Evolutionary conservation across 2,329 filamentous ascomycete species (phyloP), one percentile per base, ranked within the genome.

Genomic region (Verticillium zaregamsianum): DNA sequence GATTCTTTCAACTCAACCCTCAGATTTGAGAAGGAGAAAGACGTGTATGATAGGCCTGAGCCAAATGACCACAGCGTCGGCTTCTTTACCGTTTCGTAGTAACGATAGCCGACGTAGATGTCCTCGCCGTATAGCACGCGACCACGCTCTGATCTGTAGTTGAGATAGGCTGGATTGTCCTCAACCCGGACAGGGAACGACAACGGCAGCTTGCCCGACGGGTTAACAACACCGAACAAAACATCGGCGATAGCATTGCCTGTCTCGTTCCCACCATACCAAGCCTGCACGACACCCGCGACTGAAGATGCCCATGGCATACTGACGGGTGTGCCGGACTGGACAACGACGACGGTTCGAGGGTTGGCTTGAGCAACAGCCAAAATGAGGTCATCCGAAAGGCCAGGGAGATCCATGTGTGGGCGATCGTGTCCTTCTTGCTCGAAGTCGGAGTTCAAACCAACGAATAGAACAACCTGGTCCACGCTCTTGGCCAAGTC

Each of bases 1-100:
- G 83, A 88, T 0, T 87, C 79, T 0, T 80, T 73, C 35, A 90
- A 82, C 80, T 87, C 93, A 0, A 93, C 67, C 0, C 66, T 64
- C 1, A 86, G 68, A 1, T 66, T 65, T 1, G 75, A 75, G 67
- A 86, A 87, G 0, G 74, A 66, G 62, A 86, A 88, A 0, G 74
- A 74, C 0, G 83, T 85, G 66, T 87, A 86, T n/a, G 77, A 80
- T 33, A 86, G 69, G 0, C 84, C 85, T 31, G n/a, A 58, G 23
- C 57, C 62, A 23, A 62, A 64, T 2, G 62, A 40, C 14, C 62
- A 64, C 28, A 59, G 20, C 5, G 57, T 23, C n/a, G 57, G 32
- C 12, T 55, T 33, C 23, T 56, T 49, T 8, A 35, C 33, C 8
- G 33, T 35, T 35, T 62, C 62, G 14, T 37, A 64, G 8, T 33